Evolutionary conservation across 2,329 filamentous ascomycete genomes (phyloP).

Genomic region (Pseudogymnoascus sp.): DNA sequence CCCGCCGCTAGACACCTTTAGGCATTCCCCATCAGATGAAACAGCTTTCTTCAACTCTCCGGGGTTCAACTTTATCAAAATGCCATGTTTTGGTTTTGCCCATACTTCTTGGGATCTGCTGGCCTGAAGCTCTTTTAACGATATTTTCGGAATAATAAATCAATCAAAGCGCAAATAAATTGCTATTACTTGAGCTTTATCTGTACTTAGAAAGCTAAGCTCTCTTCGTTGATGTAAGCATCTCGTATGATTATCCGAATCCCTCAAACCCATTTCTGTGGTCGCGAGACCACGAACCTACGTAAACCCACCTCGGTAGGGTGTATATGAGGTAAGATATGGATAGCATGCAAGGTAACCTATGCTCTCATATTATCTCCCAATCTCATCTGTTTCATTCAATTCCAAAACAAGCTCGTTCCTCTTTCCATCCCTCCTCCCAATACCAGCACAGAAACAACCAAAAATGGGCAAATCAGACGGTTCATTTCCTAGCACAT

Average conservation of each 20-base stretch:
- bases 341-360: background rate
- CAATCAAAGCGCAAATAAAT: background rate
- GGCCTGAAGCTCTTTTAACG: background rate
- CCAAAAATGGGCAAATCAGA: background rate
- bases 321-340: background rate
- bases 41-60: background rate
- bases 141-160: background rate
- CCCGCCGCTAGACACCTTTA: slow-evolving; percentile 6
- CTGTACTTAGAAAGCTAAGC: background rate
- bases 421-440: background rate
- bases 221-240: background rate
- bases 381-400: background rate
- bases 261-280: background rate
- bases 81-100: background rate
- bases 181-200: background rate
- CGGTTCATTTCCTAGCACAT: background rate
- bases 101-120: background rate
- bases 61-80: slow-evolving; percentile 4
- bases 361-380: background rate
- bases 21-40: slow-evolving; percentile 1
- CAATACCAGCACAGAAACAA: background rate
- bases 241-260: background rate
- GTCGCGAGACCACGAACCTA: background rate
- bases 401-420: background rate
- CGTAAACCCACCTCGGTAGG: background rate